Conservation (phyloP, 2,329 filamentous ascomycete genomes). For the Botrytis galanthina region DNA sequence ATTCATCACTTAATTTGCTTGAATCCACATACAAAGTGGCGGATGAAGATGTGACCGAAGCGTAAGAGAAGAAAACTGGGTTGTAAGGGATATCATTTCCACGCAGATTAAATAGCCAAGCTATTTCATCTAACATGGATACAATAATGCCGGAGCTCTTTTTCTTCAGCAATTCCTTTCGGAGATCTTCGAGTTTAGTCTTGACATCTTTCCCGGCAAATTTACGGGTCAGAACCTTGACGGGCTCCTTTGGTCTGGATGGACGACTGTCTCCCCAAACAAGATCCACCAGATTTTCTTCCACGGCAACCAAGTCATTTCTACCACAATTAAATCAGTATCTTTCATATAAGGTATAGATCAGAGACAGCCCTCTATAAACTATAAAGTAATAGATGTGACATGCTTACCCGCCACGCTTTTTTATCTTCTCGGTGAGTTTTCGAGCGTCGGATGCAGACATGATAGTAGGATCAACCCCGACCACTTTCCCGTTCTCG, state of each 20-base stretch:
- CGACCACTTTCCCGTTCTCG: constrained; percentile 82
- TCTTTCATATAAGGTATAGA: not conserved
- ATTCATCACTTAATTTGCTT: constrained; percentile 69
- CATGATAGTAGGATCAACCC: constrained; percentile 85
- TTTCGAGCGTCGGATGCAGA: constrained; percentile 71
- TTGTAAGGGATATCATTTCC: constrained; percentile 97
- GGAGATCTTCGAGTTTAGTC: constrained; percentile 78
- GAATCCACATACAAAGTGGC: constrained; percentile 84
- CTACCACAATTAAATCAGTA: constrained; percentile 13
- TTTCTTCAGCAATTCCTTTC: constrained; percentile 90
- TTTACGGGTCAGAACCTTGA: constrained; percentile 67
- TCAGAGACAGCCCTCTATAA: not conserved
- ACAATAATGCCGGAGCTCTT: constrained; percentile 84
- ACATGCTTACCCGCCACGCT: constrained; percentile 67
- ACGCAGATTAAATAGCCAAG: constrained; percentile 97
- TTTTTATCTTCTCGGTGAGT: constrained; percentile 81
- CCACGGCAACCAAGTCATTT: constrained; percentile 65
- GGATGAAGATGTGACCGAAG: constrained; percentile 73
- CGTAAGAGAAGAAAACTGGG: constrained; percentile 97
- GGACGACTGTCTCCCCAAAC: constrained; percentile 82
- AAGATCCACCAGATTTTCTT: constrained; percentile 82
- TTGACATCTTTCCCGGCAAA: constrained; percentile 80
- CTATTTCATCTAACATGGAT: constrained; percentile 93
- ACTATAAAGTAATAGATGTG: not conserved
- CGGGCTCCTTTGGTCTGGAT: constrained; percentile 68